Evolutionary conservation across 2,329 filamentous ascomycete species (phyloP).

Genomic region (Sordariomycetes sp.): DNA sequence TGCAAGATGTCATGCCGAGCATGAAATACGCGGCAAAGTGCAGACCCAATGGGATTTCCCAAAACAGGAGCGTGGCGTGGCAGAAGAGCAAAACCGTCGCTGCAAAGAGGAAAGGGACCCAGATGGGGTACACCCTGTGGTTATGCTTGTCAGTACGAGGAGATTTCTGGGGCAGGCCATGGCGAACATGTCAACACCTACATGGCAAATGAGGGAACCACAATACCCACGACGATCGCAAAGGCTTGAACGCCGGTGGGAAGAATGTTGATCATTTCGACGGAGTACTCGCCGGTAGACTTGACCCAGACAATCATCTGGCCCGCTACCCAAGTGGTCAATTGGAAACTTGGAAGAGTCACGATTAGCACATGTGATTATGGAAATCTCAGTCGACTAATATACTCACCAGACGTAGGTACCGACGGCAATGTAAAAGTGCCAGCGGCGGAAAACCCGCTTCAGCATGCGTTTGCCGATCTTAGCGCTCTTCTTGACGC

Average conservation of each 20-base stretch:
- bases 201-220: neutral
- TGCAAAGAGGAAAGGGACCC: slow-evolving; percentile 14
- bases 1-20: slow-evolving; percentile 10
- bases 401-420: slow-evolving; percentile 9
- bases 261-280: slow-evolving; percentile 14
- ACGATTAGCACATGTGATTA: neutral
- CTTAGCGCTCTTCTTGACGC: slow-evolving; percentile 10
- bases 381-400: neutral
- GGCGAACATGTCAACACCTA: slow-evolving; percentile 6
- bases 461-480: slow-evolving; percentile 13
- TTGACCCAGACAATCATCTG: slow-evolving; percentile 16
- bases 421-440: slow-evolving; percentile 12
- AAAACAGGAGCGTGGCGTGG: slow-evolving; percentile 10
- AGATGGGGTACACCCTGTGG: slow-evolving; percentile 16
- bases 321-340: neutral
- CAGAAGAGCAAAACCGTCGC: slow-evolving; percentile 11
- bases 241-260: slow-evolving; percentile 13
- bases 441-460: slow-evolving; percentile 13
- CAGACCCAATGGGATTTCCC: slow-evolving; percentile 11
- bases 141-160: neutral
- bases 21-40: slow-evolving; percentile 8
- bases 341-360: neutral
- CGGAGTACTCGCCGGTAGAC: slow-evolving; percentile 8
- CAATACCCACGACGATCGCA: slow-evolving; percentile 12
- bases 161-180: slow-evolving; percentile 12